Conservation (phyloP, 148 eudicot species). For the Rhododendron griersonianum region DNA sequence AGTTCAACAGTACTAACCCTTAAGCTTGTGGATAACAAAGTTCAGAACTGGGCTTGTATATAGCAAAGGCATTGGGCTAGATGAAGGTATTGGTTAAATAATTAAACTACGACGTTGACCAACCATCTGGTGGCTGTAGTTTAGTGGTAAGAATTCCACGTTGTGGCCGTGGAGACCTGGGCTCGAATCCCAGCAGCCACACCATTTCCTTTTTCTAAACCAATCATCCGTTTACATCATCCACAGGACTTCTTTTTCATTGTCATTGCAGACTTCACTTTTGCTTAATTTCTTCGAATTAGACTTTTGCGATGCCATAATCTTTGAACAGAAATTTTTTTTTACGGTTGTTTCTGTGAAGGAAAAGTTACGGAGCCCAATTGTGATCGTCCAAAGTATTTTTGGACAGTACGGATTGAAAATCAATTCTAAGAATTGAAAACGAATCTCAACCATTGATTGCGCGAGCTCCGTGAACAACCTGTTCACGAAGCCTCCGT, state of each 20-base stretch:
- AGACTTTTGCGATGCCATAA: no score
- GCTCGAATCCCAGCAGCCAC: conserved; percentile 7
- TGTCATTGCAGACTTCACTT: no score
- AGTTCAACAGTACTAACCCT: background rate
- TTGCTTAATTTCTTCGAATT: no score
- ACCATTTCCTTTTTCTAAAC: background rate
- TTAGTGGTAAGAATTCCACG: conserved; percentile 6
- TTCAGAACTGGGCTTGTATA: background rate
- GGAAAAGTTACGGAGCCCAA: no score
- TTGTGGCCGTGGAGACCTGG: conserved; percentile 7
- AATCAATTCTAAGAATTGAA: no score
- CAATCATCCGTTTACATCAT: background rate
- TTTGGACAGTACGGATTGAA: no score
- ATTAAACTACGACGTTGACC: background rate
- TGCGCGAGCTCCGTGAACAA: no score
- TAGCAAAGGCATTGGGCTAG: background rate
- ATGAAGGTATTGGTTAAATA: background rate
- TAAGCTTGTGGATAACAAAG: background rate
- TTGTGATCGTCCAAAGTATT: no score
- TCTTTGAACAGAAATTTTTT: no score
- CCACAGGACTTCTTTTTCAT: background rate
- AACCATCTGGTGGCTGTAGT: background rate
- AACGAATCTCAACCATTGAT: no score
- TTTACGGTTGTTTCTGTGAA: no score
- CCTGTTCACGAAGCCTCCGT: no score